Evolutionary conservation across 257 asterid species (phyloP).

Genomic region (Apocynum venetum): DNA sequence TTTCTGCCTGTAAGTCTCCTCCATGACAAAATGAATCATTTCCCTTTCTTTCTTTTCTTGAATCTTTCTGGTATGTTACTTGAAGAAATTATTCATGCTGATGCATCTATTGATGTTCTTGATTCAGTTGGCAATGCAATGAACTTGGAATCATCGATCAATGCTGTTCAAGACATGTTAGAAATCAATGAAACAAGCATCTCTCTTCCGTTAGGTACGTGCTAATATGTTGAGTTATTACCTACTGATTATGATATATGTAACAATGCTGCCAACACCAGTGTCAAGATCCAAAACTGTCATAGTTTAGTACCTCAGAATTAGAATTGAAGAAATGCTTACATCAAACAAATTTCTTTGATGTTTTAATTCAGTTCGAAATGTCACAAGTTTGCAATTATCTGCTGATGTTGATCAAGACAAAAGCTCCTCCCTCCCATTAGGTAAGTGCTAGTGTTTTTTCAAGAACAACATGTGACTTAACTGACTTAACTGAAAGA

Average conservation of each 20-base stretch:
- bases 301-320: neutral
- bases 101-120: neutral
- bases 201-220: neutral
- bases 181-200: conserved; percentile 1
- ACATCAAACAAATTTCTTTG: neutral
- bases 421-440: neutral
- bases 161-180: conserved; percentile 32
- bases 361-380: conserved; percentile 32
- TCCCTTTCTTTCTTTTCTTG: neutral
- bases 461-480: neutral
- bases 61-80: too few species aligned
- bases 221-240: neutral
- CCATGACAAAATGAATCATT: neutral
- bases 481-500: neutral
- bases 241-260: too few species aligned
- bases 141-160: conserved; percentile 21
- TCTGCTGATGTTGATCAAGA: conserved; percentile 31
- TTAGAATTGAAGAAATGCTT: too few species aligned
- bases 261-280: too few species aligned
- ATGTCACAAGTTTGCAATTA: conserved; percentile 31
- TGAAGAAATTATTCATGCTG: neutral
- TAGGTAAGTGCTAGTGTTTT: neutral
- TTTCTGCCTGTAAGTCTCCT: conserved; percentile 35
- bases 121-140: conserved; percentile 2
- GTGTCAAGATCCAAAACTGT: neutral